Base-by-base conservation (phyloP, 495 filamentous ascomycete species). In the Talaromyces borbonicus region DNA sequence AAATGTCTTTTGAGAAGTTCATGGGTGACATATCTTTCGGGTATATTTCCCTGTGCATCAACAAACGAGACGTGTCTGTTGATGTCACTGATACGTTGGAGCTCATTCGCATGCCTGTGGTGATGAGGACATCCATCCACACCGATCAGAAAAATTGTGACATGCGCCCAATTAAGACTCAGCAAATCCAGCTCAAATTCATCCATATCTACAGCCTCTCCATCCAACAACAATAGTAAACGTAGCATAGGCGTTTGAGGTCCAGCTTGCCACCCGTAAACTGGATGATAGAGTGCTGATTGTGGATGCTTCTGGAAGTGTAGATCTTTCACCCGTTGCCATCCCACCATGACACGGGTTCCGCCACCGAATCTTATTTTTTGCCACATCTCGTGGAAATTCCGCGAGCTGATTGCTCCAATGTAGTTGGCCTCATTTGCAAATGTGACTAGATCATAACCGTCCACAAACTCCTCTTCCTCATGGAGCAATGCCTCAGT, bases 241-340 rank as follows among this genome's bases (percentile, higher is more conserved):
- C 68, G 48, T 18, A 73, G 59, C 38, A 63, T 69, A 0, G 69
- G 68, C 1, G 68, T 73, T 44, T 59, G 33, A 1, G 66, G 63
- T 8, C 69, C 69, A 9, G 69, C 69, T 56, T 68, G 67, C 69
- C 69, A 73, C 30, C 69, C 69, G 47, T 67, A 73, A 4, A 66
- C 50, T 5, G 68, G 65, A 41, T 73, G 69, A 46, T 71, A 58
- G 6, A 51, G 61, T 14, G 69, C 69, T 19, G 67, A 66, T 43
- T 59, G 60, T 22, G 65, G 64, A 48, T 73, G 63, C 41, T 70
- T 68, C 45, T 66, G 60, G 49, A 72, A 70, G 52, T 72, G 67
- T 5, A 67, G 55, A 5, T 73, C 65, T 46, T 72, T 73, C 47
- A 69, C 52, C 33, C 62, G 65, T 47, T 72, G 68, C 69, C 69